Base-by-base conservation (phyloP, 2,329 filamentous ascomycete genomes). In the Aspergillus costaricaensis region DNA sequence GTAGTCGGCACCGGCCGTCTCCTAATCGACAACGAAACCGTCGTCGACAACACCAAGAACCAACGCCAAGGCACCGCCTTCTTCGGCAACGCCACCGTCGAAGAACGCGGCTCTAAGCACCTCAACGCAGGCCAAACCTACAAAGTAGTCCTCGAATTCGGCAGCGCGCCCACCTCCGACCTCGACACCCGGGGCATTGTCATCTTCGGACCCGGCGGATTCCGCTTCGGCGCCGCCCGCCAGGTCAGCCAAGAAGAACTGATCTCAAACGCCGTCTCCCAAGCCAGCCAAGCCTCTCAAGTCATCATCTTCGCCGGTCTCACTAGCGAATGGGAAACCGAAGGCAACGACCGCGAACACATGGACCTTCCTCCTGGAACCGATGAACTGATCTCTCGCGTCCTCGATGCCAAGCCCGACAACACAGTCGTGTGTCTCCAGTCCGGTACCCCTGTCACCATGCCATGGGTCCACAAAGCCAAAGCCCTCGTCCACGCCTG, bases 271-370 rank as follows among this genome's bases (percentile, higher is more conserved):
- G 90, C 91, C 0, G 88, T 89, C 1, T 80, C 83, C 27, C 80
- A 90, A 6, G 91, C 91, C 30, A 84, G 82, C 70, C 82, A 85
- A 44, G 88, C 88, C 1, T 90, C 94, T 59, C 89, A 93, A 70
- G 91, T 93, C 51, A 83, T 95, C 62, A 81, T 95, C 57, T 90
- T 91, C 70, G 88, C 88, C 2, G 91, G 91, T 1, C 82, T 95
- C 51, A 93, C 92, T 69, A 85, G 84, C 39, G 90, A 94, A 70
- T 94, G 90, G 89, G 91, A 94, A 74, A 88, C 88, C 0, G 91
- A 93, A 77, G 90, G 90, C 32, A 81, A 85, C 41, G 85, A 87
- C 66, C 82, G 85, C 58, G 76, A 79, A 10, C 78, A 80, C 70
- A 85, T 86, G 84, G 81, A 85, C 60, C 76, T 87, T 1, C 85